Percentiles rank a stretch among this genome's conserved stretches.
phyloP scores from a whole-genome alignment of 257 asterid genomes.

The Solanum pinnatisectum region DNA sequence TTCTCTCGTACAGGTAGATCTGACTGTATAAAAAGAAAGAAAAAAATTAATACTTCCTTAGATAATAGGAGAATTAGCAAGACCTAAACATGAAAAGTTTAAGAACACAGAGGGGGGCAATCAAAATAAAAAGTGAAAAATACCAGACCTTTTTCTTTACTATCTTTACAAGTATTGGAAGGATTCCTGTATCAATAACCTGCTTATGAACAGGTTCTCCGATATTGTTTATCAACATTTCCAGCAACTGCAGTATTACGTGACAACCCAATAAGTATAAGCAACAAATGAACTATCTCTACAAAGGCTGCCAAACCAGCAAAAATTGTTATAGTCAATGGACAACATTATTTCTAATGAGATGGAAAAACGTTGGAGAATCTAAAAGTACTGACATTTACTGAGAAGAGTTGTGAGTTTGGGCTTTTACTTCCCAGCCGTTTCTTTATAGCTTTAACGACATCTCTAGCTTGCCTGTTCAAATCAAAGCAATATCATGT shows the following conservation, averaged over 20 bases:
- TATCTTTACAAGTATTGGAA: conserved; percentile 75
- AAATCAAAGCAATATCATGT: background rate
- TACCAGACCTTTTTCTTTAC: conserved; percentile 78
- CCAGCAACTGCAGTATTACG: conserved; percentile 62
- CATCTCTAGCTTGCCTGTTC: conserved; percentile 76
- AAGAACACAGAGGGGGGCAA: background rate
- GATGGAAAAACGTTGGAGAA: background rate
- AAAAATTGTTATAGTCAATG: background rate
- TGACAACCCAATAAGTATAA: conserved; percentile 1
- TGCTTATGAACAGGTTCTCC: conserved; percentile 91
- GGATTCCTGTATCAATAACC: conserved; percentile 70
- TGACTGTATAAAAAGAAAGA: conserved; percentile 34
- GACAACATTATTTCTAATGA: background rate
- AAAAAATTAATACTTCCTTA: conserved; percentile 8
- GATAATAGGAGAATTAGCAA: background rate
- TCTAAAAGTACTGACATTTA: conserved; percentile 42
- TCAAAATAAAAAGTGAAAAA: background rate
- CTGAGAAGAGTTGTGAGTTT: conserved; percentile 58
- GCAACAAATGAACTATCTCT: conserved; percentile 1
- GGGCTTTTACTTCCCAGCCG: conserved; percentile 69
- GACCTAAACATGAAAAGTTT: background rate
- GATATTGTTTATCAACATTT: conserved; percentile 87
- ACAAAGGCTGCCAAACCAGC: background rate
- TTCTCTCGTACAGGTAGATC: conserved; percentile 75
- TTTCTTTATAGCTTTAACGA: conserved; percentile 78